phyloP scores from a whole-genome alignment of 306 rosid species.

The Fragaria nilgerrensis region DNA sequence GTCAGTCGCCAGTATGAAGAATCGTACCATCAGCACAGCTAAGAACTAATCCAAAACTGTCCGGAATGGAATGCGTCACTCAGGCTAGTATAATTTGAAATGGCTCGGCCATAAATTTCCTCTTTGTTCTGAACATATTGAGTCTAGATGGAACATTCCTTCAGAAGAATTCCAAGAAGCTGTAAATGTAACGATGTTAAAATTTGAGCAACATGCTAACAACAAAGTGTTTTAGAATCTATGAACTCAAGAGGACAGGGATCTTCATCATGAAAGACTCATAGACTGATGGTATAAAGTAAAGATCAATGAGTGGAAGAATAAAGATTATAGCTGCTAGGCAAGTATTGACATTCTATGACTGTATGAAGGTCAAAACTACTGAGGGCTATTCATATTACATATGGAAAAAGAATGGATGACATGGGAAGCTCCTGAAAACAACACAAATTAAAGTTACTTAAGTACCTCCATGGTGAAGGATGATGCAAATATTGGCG shows the following conservation, averaged over 20 bases:
- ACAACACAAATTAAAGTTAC: too few relatives aligned
- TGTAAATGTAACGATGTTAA: constrained; percentile 39
- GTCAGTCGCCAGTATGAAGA: constrained; percentile 86
- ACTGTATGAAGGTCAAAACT: background rate
- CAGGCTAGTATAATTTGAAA: constrained; percentile 87
- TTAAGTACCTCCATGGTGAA: constrained; percentile 90
- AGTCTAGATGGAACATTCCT: constrained; percentile 87
- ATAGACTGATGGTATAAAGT: too few relatives aligned
- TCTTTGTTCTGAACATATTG: constrained; percentile 61
- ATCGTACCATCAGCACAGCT: constrained; percentile 96
- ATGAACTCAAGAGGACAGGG: too few relatives aligned
- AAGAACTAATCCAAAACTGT: constrained; percentile 95
- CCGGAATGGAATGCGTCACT: constrained; percentile 97
- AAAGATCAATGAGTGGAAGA: background rate
- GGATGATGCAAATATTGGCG: constrained; percentile 95
- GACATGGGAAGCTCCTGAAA: background rate
- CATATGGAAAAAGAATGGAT: background rate
- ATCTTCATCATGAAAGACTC: too few relatives aligned
- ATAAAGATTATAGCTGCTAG: background rate
- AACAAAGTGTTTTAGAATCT: background rate
- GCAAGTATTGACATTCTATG: background rate
- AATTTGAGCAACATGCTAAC: constrained; percentile 19
- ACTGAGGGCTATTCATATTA: background rate
- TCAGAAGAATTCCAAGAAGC: constrained; percentile 89
- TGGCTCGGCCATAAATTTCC: constrained; percentile 86